Evolutionary conservation across 2,329 filamentous ascomycete genomes (phyloP).

Genomic region (Tolypocladium ovalisporum): DNA sequence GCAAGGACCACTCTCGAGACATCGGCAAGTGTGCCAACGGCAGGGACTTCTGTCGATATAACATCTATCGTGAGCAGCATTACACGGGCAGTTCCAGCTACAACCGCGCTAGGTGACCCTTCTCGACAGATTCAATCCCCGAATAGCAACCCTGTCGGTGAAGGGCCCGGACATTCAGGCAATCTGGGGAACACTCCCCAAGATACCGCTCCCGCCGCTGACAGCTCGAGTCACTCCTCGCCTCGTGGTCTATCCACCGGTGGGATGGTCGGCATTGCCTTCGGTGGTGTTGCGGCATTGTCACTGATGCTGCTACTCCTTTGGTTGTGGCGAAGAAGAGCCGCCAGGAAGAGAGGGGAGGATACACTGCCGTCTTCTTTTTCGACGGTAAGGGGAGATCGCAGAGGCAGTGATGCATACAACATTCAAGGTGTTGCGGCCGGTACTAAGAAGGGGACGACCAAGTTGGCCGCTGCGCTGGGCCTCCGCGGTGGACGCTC

Average conservation of each 20-base stretch:
- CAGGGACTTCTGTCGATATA: neutral
- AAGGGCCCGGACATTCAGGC: neutral
- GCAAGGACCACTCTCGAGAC: neutral
- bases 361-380: neutral
- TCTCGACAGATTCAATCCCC: neutral
- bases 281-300: slow-evolving; percentile 33
- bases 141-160: neutral
- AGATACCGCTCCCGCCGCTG: neutral
- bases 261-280: slow-evolving; percentile 38
- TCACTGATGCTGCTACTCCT: slow-evolving; percentile 35
- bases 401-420: slow-evolving; percentile 8
- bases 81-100: neutral
- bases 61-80: neutral
- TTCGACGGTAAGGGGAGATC: slow-evolving; percentile 16
- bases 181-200: neutral
- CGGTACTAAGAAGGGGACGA: slow-evolving; percentile 15
- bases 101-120: neutral
- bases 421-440: slow-evolving; percentile 31
- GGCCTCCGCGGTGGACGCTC: neutral
- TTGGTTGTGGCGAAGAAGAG: slow-evolving; percentile 38
- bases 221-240: slow-evolving; percentile 4
- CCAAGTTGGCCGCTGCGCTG: neutral
- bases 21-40: neutral
- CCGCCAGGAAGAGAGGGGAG: slow-evolving; percentile 12
- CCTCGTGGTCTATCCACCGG: slow-evolving; percentile 8